These are phyloP conservation scores for Lyophyllum decastes DNA, from an alignment of 768 basidiomycete species.

Conservation along the genomic window DNA sequence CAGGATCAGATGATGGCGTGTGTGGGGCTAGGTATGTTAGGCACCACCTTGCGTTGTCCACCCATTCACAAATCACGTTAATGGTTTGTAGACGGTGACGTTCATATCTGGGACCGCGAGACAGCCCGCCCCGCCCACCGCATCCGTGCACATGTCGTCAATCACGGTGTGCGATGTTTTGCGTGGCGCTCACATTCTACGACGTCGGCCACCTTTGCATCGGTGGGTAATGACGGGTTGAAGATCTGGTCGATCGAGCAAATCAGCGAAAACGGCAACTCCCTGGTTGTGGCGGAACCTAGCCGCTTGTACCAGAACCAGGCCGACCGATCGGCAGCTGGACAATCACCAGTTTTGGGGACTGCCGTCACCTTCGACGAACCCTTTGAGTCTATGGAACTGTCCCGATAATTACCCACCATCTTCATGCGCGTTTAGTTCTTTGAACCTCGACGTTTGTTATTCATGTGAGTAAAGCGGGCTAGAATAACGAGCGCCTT, in stretches of 20 bases:
- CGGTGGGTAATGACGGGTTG: conserved; percentile 1
- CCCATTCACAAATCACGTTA: background rate
- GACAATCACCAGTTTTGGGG: background rate
- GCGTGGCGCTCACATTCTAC: conserved; percentile 7
- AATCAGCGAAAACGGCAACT: background rate
- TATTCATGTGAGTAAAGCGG: no score
- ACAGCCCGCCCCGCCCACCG: background rate
- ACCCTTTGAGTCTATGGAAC: no score
- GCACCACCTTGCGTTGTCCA: background rate
- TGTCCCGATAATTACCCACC: no score
- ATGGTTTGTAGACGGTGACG: conserved; percentile 7
- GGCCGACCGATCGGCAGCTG: background rate
- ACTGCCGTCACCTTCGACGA: no score
- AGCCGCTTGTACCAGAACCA: background rate
- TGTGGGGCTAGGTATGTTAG: conserved; percentile 3
- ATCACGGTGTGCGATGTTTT: conserved; percentile 13
- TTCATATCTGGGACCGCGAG: conserved; percentile 14
- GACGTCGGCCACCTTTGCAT: conserved; percentile 3
- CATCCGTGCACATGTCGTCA: conserved; percentile 1
- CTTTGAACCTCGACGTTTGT: no score
- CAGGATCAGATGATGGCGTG: conserved; percentile 11
- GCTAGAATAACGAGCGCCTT: no score
- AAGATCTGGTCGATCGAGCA: conserved; percentile 7
- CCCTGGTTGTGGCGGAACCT: background rate
- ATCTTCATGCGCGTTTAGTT: no score